These are phyloP conservation scores for Fusarium sp. DNA, from an alignment of 2,329 filamentous ascomycete species.

Conservation along the genomic window DNA sequence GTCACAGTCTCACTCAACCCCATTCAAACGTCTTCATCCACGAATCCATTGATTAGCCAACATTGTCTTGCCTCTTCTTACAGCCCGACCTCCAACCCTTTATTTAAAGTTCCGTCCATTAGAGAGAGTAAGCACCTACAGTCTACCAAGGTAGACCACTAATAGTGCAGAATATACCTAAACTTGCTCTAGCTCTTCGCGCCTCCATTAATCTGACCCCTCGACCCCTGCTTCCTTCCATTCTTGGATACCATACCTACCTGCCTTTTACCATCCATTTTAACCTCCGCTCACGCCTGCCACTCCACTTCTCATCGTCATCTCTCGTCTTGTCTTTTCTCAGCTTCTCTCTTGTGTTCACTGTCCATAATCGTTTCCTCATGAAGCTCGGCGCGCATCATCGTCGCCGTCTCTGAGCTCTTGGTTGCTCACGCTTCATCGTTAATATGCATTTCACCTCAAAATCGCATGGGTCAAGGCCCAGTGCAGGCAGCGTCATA, in stretches of 20 bases:
- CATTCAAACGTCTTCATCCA: not conserved
- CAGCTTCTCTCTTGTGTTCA: constrained; percentile 10
- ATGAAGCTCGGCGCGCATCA: constrained; percentile 35
- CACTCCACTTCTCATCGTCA: constrained; percentile 18
- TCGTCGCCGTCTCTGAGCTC: constrained; percentile 34
- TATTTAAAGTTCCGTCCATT: constrained; percentile 12
- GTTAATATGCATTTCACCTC: constrained; percentile 38
- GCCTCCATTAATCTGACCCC: constrained; percentile 12
- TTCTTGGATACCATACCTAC: constrained; percentile 10
- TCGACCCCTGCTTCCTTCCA: constrained; percentile 22
- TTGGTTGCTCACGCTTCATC: constrained; percentile 24
- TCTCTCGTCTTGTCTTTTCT: constrained; percentile 2
- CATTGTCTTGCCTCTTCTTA: not conserved
- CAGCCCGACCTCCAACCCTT: constrained; percentile 15
- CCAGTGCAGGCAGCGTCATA: constrained; percentile 36
- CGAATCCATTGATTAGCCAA: not conserved
- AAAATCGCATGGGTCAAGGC: constrained; percentile 17
- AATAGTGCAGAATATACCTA: constrained; percentile 1
- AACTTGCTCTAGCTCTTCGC: constrained; percentile 18
- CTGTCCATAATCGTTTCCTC: not conserved
- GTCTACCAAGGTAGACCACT: not conserved
- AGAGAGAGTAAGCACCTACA: not conserved
- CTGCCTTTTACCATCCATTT: constrained; percentile 3
- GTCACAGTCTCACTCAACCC: not conserved
- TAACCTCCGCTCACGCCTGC: constrained; percentile 11